Evolutionary conservation across 495 filamentous ascomycete species (phyloP), one percentile per base, ranked within the genome.

Genomic region (Annulohypoxylon moriforme): DNA sequence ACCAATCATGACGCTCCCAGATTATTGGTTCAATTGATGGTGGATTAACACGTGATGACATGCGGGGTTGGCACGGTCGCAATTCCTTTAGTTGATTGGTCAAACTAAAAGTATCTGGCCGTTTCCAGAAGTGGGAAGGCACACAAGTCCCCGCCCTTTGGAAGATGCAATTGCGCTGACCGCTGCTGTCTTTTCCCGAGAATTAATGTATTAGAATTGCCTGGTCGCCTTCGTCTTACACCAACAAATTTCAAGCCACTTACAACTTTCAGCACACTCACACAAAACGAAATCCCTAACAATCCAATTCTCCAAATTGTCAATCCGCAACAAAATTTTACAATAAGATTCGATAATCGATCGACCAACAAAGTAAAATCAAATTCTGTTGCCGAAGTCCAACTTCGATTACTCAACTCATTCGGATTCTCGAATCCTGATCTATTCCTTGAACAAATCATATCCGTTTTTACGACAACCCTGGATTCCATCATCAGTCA

Each of bases 401-500:
- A 33, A 49, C 20, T 18, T 16, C 25, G 25, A 33, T 25, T 38
- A 24, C 38, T 50, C 31, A 18, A 22, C 36, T 53, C 36, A 29
- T 18, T 36, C 16, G 56, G 44, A 53, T 50, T 64, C 34, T 33
- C 14, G 64, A 33, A 55, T 61, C 46, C 22, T 34, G 20, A 62
- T 60, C 36, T 24, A 53, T 63, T 53, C 16, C 31, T 22, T 18
- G 25, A 18, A 50, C 52, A 44, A 46, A 57, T 44, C 61, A 46
- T 59, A 33, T 16, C 60, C 8, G 36, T 61, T 47, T 36, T 44
- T 36, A 60, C 34, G 31, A 68, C 40, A 69, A 68, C 50, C 59
- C 78, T 84, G 82, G 82, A 81, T 81, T 74, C 78, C 69, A 79
- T 75, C 69, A 65, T 66, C 36, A 80, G 68, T 60, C 74, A 88